Percentiles rank a stretch among this genome's conserved stretches.
Evolutionary conservation across 768 basidiomycete genomes (phyloP).

Genomic region (Butyriboletus loyo): DNA sequence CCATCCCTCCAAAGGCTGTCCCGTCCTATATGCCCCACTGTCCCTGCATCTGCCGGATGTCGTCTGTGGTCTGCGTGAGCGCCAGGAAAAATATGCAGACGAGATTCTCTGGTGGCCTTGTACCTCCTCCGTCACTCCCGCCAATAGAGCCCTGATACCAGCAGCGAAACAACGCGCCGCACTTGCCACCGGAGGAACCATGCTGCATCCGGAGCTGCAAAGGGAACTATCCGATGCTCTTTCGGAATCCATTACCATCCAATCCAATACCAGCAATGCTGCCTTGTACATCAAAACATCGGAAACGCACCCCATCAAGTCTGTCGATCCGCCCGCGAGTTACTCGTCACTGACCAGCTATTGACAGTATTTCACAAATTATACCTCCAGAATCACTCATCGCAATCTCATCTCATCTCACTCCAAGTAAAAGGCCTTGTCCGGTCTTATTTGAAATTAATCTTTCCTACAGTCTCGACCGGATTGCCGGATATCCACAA

Average conservation of each 20-base stretch:
- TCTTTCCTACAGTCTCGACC: slow-evolving; percentile 31
- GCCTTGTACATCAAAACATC: slow-evolving; percentile 59
- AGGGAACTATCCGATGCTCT: slow-evolving; percentile 56
- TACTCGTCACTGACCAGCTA: background rate
- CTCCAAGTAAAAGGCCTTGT: slow-evolving; percentile 13
- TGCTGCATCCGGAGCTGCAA: slow-evolving; percentile 34
- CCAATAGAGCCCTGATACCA: slow-evolving; percentile 12
- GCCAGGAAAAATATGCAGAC: slow-evolving; percentile 43
- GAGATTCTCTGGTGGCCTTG: slow-evolving; percentile 51
- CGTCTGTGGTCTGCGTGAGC: slow-evolving; percentile 48
- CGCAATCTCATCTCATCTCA: slow-evolving; percentile 38
- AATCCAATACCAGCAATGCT: background rate
- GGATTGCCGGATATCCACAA: slow-evolving; percentile 40
- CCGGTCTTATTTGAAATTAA: slow-evolving; percentile 38
- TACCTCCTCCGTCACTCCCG: background rate
- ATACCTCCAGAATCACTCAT: slow-evolving; percentile 50
- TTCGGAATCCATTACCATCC: slow-evolving; percentile 36
- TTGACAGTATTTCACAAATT: slow-evolving; percentile 50
- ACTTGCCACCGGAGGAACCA: slow-evolving; percentile 14
- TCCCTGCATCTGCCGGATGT: slow-evolving; percentile 61
- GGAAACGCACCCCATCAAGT: slow-evolving; percentile 83
- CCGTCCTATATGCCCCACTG: slow-evolving; percentile 57
- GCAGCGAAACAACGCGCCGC: slow-evolving; percentile 24
- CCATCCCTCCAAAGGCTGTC: slow-evolving; percentile 43
- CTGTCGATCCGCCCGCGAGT: slow-evolving; percentile 19